Conservation (phyloP, 306 rosid species). For the Casuarina cunninghamiana region DNA sequence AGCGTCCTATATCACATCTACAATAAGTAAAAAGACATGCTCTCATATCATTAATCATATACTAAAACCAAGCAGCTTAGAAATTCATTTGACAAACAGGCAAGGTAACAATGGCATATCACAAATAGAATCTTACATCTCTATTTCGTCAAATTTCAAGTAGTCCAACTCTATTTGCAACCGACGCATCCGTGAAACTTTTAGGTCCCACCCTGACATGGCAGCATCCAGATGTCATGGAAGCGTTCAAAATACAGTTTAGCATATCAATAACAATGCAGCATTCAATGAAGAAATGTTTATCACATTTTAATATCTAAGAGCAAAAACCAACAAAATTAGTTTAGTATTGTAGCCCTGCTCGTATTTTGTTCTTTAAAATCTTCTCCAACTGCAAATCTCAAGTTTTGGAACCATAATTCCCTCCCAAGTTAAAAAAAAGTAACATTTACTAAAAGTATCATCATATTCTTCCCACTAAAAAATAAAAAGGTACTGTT, state of each 20-base stretch:
- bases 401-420: background rate
- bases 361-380: background rate
- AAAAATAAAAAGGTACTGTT: background rate
- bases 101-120: conserved; percentile 13
- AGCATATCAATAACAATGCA: conserved; percentile 16
- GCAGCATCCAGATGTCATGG: conserved; percentile 38
- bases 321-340: conserved; percentile 16
- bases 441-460: background rate
- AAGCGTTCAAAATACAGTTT: conserved; percentile 23
- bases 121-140: conserved; percentile 56
- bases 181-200: conserved; percentile 72
- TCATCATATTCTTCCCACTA: background rate
- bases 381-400: background rate
- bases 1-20: background rate
- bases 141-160: conserved; percentile 83
- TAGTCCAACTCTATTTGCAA: conserved; percentile 82
- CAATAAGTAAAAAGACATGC: conserved; percentile 2
- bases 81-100: conserved; percentile 11
- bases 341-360: background rate
- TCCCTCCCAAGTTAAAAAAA: background rate
- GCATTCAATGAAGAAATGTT: conserved; percentile 16
- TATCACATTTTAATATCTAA: conserved; percentile 8
- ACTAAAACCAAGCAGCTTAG: conserved; percentile 4
- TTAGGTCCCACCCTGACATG: conserved; percentile 86
- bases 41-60: background rate